Base-by-base conservation (phyloP, 2,329 filamentous ascomycete species). In the Aspergillus sclerotialis region DNA sequence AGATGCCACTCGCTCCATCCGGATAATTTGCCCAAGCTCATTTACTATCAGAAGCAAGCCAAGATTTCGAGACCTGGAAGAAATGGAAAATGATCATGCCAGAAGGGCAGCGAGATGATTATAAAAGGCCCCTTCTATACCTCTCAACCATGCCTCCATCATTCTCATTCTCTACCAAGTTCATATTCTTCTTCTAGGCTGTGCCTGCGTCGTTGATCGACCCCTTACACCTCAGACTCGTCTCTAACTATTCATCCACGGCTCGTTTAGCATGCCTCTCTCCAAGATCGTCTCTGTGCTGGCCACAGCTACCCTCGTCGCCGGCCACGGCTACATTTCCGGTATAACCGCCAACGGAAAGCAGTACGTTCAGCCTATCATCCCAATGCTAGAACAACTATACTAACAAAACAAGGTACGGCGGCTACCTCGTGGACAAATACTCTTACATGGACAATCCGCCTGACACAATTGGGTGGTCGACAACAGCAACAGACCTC, bases 401-500 rank as follows among this genome's bases (percentile, higher is more conserved):
- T 23, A 6, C 19, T 23, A 10, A 23, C 19, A 23, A 10, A 23
- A 23, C 6, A 23, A 23, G 19, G 7, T 58, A 65, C 37, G 46
- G 48, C 16, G 68, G 68, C 27, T 70, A 64, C 50, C 47, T 66
- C 29, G 50, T 62, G 26, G 45, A 40, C 38, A 34, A 42, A 13
- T 65, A 59, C 43, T 43, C 45, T 29, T 65, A 67, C 43, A 43
- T 38, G 34, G 43, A 40, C 15, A 45, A 53, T n/a, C 55, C 56
- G 12, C 68, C 68, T 2, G 50, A 61, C 11, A 56, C 61, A 15
- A 69, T 75, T 33, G 78, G 68, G 41, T 81, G 78, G 77, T 64
- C 64, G 11, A 69, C 67, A 29, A 53, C 63, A 5, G 67, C 65
- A 31, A 65, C 68, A 24, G 72, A 76, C 48, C 64, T 71, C 43